Base-by-base conservation (phyloP, 495 filamentous ascomycete genomes). In the Aspergillus kassunensis region DNA sequence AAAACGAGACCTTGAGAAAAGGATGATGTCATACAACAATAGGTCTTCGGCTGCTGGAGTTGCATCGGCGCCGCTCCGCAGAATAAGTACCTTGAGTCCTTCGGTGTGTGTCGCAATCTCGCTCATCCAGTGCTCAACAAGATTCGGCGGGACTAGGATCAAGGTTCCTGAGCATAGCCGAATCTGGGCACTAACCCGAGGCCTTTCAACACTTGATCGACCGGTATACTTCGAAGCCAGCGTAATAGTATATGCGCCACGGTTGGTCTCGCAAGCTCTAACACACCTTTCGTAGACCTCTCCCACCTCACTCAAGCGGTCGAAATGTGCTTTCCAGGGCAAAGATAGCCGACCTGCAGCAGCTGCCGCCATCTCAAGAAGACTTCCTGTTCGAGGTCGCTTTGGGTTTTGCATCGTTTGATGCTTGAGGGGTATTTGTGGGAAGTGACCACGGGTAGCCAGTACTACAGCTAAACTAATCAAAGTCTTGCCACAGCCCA, bases 401-500 rank as follows among this genome's bases (percentile, higher is more conserved):
- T 72, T 60, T 0, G 62, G 70, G 21, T 64, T 66, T n/a, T 67
- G 61, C 30, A 65, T 65, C 18, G 73, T 57, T 31, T 78, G 77
- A 57, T 84, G 81, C 46, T 84, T 69, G 1, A 80, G 74, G 2
- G 90, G 90, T 6, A 86, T 78, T 6, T 70, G 68, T 3, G 89
- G 79, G 6, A 83, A 76, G 49, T 92, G 79, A 27, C 84, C 77
- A 55, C 79, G 83, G 0, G 90, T 96, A 10, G 88, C 84, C n/a
- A 95, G 72, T 33, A 96, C 88, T 2, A 91, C 70, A 24, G 91
- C 79, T 15, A 97, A 72, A 50, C 87, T 90, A 9, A 97, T 95
- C 23, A 96, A 66, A 0, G 92, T 97, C 71, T 97, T 97, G 0
- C 92, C 91, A 5, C 82, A 77, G 34, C 81, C 81, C 83, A 88